Percentiles rank a stretch among this genome's conserved stretches.
Evolutionary conservation across 768 basidiomycete genomes (phyloP).

Genomic region (Auricularia heimuer): DNA sequence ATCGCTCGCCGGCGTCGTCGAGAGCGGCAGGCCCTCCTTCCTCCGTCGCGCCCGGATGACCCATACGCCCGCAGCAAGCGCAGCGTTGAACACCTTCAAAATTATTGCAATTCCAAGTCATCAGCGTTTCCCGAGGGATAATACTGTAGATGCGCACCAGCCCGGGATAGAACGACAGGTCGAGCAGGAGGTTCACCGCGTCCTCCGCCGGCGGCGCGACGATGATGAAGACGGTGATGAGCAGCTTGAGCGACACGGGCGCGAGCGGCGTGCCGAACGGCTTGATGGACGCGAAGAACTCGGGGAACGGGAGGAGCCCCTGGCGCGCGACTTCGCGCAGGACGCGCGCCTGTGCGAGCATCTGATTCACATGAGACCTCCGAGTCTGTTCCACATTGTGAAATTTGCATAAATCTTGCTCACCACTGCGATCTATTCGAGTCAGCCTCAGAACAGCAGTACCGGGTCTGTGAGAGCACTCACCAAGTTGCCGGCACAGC

Average conservation of each 20-base stretch:
- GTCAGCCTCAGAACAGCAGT: background rate
- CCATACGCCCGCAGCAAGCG: conserved; percentile 24
- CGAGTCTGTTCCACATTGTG: no score
- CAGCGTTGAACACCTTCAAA: conserved; percentile 17
- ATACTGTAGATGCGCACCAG: conserved; percentile 18
- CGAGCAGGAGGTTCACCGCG: conserved; percentile 30
- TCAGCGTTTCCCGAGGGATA: no score
- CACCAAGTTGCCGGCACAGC: background rate
- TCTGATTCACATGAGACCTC: conserved; percentile 6
- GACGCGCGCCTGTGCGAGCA: conserved; percentile 35
- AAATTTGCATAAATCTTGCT: background rate
- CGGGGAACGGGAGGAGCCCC: conserved; percentile 40
- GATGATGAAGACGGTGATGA: conserved; percentile 32
- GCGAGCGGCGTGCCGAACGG: conserved; percentile 41
- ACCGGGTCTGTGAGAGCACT: background rate
- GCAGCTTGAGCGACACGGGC: conserved; percentile 31
- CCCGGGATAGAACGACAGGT: conserved; percentile 31
- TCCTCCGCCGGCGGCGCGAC: conserved; percentile 26
- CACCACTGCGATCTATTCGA: background rate
- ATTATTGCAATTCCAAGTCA: conserved; percentile 8
- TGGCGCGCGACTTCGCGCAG: conserved; percentile 44
- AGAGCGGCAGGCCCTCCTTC: conserved; percentile 14
- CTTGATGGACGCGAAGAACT: conserved; percentile 36
- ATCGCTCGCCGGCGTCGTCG: conserved; percentile 15
- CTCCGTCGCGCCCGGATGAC: conserved; percentile 20